Percentiles rank a stretch among this genome's conserved stretches.
phyloP scores from a whole-genome alignment of 2,329 filamentous ascomycete genomes.

The Arachnomyces sp. region DNA sequence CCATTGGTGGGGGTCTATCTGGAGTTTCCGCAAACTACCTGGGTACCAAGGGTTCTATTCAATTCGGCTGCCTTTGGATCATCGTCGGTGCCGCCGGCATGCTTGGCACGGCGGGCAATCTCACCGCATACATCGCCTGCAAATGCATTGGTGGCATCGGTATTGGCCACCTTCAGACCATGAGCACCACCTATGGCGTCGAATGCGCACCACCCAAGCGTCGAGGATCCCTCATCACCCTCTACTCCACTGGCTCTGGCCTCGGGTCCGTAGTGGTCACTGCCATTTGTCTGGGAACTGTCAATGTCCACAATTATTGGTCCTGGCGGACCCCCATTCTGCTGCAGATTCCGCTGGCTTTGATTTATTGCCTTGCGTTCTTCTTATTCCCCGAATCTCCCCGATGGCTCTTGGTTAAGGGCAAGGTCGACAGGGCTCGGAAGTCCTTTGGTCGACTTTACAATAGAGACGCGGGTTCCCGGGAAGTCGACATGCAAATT shows the following conservation, averaged over 20 bases:
- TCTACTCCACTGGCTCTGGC: constrained; percentile 22
- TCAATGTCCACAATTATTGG: constrained; percentile 20
- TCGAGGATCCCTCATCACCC: constrained; percentile 16
- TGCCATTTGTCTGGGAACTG: constrained; percentile 22
- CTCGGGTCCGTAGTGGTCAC: constrained; percentile 20
- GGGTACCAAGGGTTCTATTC: constrained; percentile 18
- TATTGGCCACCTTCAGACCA: constrained; percentile 16
- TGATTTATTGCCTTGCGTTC: too few relatives aligned
- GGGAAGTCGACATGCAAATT: too few relatives aligned
- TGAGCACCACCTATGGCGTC: constrained; percentile 16
- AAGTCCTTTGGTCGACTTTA: too few relatives aligned
- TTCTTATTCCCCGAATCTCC: constrained; percentile 22
- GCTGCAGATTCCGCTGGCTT: constrained; percentile 22
- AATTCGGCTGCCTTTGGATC: constrained; percentile 17
- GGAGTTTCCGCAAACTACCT: constrained; percentile 14
- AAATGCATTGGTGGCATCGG: constrained; percentile 19
- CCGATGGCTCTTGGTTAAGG: constrained; percentile 19
- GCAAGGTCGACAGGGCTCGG: too few relatives aligned
- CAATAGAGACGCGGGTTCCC: too few relatives aligned
- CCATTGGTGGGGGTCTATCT: constrained; percentile 17
- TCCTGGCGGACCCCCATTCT: constrained; percentile 25
- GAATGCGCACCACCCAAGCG: constrained; percentile 19
- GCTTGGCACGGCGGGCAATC: constrained; percentile 18
- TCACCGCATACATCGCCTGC: constrained; percentile 21
- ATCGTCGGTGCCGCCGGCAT: constrained; percentile 21